These are phyloP conservation scores for Arabidopsis hybrid DNA, from an alignment of 441 rosid species.

Conservation along the genomic window DNA sequence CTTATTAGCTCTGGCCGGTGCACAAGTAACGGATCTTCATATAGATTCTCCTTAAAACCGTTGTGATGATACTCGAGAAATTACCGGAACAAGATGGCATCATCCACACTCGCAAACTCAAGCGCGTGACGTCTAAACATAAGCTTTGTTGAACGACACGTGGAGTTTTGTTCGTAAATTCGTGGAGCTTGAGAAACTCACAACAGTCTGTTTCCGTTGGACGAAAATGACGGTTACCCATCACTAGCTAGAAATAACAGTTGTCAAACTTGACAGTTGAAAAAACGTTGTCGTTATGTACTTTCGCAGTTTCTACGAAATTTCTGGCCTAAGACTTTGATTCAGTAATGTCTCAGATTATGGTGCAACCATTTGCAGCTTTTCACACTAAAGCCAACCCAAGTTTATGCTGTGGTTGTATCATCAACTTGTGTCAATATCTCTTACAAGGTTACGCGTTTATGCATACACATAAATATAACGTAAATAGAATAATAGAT, in stretches of 20 bases:
- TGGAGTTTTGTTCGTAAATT: background rate
- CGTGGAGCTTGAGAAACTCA: background rate
- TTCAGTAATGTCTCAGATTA: background rate
- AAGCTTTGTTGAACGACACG: constrained; percentile 6
- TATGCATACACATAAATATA: background rate
- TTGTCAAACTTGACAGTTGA: constrained; percentile 32
- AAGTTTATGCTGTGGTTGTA: background rate
- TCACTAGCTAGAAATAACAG: constrained; percentile 9
- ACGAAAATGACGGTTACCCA: constrained; percentile 31
- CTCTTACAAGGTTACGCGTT: background rate
- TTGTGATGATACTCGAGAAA: constrained; percentile 22
- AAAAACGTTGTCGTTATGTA: constrained; percentile 14
- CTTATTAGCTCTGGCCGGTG: constrained; percentile 37
- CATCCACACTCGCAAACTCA: background rate
- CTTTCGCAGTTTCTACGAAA: constrained; percentile 9
- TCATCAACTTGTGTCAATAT: background rate
- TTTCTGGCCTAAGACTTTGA: constrained; percentile 10
- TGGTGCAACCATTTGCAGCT: background rate
- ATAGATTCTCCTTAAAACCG: constrained; percentile 40
- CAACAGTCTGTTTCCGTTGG: constrained; percentile 2
- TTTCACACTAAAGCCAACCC: background rate
- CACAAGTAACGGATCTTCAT: constrained; percentile 38
- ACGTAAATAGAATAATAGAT: background rate
- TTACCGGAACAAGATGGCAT: constrained; percentile 27
- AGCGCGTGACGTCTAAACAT: background rate